These are phyloP conservation scores for Chalaropsis ovoidea DNA, from an alignment of 2,329 filamentous ascomycete genomes.

Conservation along the genomic window DNA sequence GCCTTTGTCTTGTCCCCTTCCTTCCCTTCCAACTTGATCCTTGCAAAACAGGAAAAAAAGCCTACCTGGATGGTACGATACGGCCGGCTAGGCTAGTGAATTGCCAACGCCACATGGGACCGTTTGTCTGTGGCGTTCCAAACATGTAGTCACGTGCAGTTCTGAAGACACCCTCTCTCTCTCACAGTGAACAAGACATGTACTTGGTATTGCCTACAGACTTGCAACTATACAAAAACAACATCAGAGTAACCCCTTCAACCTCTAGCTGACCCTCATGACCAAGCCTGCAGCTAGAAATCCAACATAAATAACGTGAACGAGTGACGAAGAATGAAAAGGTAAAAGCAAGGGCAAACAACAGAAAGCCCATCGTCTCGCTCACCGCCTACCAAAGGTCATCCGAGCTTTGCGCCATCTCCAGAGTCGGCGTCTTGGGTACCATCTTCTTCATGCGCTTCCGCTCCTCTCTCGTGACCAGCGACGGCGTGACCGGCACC, in stretches of 20 bases:
- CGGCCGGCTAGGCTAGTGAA: neutral
- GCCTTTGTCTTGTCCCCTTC: slow-evolving; percentile 7
- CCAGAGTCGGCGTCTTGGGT: slow-evolving; percentile 51
- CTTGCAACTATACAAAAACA: neutral
- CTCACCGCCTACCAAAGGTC: slow-evolving; percentile 50
- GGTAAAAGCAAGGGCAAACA: neutral
- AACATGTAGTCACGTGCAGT: neutral
- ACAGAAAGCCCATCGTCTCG: neutral
- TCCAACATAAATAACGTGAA: neutral
- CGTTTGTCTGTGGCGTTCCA: neutral
- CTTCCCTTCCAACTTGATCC: neutral
- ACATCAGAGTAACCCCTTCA: neutral
- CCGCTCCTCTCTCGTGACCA: slow-evolving; percentile 60
- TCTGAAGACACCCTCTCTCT: neutral
- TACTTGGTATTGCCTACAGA: neutral
- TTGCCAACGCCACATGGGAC: neutral
- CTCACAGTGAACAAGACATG: neutral
- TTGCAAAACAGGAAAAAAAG: slow-evolving; percentile 3
- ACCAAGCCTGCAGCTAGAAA: neutral
- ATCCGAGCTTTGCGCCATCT: slow-evolving; percentile 51
- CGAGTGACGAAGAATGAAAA: slow-evolving; percentile 14
- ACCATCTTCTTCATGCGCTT: slow-evolving; percentile 57
- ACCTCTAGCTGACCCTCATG: neutral
- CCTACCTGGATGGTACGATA: neutral
- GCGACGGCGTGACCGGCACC: slow-evolving; percentile 63